Conservation (phyloP, 331 rosid genomes). For the Malus hybrid region DNA sequence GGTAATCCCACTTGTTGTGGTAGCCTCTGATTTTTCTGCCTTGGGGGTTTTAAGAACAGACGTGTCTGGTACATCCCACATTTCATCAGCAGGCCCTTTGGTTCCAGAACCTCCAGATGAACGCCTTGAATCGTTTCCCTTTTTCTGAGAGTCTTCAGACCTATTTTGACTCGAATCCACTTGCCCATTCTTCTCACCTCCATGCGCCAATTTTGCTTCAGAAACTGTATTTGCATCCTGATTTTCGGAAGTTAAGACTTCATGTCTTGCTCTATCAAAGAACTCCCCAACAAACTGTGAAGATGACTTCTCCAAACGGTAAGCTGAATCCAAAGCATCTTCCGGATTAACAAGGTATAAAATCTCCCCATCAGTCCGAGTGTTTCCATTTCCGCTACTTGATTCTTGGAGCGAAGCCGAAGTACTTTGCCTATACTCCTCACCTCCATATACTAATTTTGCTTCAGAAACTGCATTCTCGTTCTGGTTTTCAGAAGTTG, state of each 20-base stretch:
- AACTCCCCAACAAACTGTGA: conserved; percentile 61
- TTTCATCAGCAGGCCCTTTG: conserved; percentile 74
- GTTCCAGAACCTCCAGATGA: conserved; percentile 57
- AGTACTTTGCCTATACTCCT: conserved; percentile 18
- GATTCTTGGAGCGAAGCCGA: conserved; percentile 19
- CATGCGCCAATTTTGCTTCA: conserved; percentile 25
- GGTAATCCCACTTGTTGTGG: conserved; percentile 26
- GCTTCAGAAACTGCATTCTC: conserved; percentile 29
- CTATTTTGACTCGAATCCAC: conserved; percentile 20
- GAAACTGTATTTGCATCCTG: conserved; percentile 28
- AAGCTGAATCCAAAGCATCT: conserved; percentile 69
- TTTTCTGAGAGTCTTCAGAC: conserved; percentile 29
- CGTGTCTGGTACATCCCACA: conserved; percentile 59
- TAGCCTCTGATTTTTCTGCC: conserved; percentile 41
- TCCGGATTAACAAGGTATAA: conserved; percentile 30
- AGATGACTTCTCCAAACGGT: conserved; percentile 51
- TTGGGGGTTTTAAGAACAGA: conserved; percentile 29
- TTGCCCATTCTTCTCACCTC: conserved; percentile 26
- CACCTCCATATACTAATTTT: conserved; percentile 26
- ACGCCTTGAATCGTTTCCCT: conserved; percentile 29
- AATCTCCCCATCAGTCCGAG: conserved; percentile 29
- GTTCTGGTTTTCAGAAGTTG: conserved; percentile 36
- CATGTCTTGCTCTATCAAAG: conserved; percentile 48
- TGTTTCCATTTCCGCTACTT: neutral
- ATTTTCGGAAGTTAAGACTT: conserved; percentile 44